Base-by-base conservation (phyloP, 306 rosid species). In the Leucaena leucocephala region DNA sequence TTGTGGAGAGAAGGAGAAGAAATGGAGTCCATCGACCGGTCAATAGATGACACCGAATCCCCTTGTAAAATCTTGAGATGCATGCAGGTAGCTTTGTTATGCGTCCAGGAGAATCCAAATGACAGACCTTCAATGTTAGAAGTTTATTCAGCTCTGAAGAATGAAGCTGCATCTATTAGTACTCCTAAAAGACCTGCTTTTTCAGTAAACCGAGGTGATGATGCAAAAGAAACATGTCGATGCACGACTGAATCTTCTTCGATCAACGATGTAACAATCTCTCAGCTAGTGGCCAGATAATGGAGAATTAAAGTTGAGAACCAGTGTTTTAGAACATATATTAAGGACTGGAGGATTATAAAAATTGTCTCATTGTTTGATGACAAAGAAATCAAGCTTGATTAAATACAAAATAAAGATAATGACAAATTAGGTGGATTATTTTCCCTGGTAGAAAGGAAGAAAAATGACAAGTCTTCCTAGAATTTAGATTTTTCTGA, bases 81-180 rank as follows among this genome's bases (percentile, higher is more conserved):
- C 92, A 78, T 90, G 85, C 86, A 86, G 19, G 84, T 90, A 22
- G 93, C 88, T 40, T 82, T 93, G 6, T 71, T 88, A 34, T 91
- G 96, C 14, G 94, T 89, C 69, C 90, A 89, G 15, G 38, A 58
- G 64, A 58, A 58, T 21, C 64, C 64, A 10, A 58, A 58, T 8
- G 64, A 58, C 0, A 86, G 95, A 78, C 88, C 97, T 54, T 63
- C 94, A 9, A 90, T 92, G 91, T 43, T 88, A 67, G 88, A 88
- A 75, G 85, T 90, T 27, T 83, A 76, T 78, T 88, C 91, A n/a
- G 34, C 86, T 78, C 87, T 92, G 52, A 88, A 85, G 73, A 82
- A 76, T 78, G 84, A 89, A 48, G 79, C 76, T 34, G 81, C 70
- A 70, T 15, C 64, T 7, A 38, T 88, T 19, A 61, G 54, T 15